Base-by-base conservation (phyloP, 2,329 filamentous ascomycete genomes). In the Cercospora sp. region DNA sequence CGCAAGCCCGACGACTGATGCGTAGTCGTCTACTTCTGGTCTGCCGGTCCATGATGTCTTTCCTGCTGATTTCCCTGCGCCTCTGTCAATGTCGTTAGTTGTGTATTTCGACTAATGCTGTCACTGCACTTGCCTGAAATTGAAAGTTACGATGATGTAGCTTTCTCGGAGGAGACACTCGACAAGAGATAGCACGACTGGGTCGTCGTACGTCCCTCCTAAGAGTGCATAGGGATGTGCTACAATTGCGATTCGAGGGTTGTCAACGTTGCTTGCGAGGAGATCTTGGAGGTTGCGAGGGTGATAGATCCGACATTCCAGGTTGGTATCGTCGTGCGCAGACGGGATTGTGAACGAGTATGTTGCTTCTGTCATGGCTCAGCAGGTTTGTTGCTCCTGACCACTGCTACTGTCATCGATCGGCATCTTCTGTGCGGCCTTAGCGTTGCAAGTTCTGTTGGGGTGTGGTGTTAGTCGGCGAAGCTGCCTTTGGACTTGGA, bases 171-270 rank as follows among this genome's bases (percentile, higher is more conserved):
- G 78, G 57, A 97, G 82, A 67, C 90, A 80, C 1, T 83, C 82
- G 0, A 87, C 88, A 2, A 91, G 80, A 8, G 88, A 82, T n/a
- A 87, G 84, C 1, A 98, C 90, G 0, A 97, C 85, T 0, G 87
- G 86, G 77, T 98, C 94, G 77, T 98, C 92, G 76, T 89, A 95
- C 78, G 84, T 89, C 5, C 94, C 95, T 4, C 95, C 95, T 62
- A 98, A 82, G 0, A 92, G 90, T 36, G 92, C 93, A 77, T 98
- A 98, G 0, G 95, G 94, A 79, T 98, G 95, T 12, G 94, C 94
- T 45, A 98, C 82, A 3, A 97, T 83, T 0, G 89, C 88, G 3
- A 84, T 87, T 55, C 65, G 61, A 18, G 36, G 16, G 5, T 1
- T 28, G 33, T 12, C 59, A 26, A 28, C 5, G 28, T 9, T 62